These are phyloP conservation scores for Solanum boliviense DNA, from an alignment of 257 asterid species.

Conservation along the genomic window DNA sequence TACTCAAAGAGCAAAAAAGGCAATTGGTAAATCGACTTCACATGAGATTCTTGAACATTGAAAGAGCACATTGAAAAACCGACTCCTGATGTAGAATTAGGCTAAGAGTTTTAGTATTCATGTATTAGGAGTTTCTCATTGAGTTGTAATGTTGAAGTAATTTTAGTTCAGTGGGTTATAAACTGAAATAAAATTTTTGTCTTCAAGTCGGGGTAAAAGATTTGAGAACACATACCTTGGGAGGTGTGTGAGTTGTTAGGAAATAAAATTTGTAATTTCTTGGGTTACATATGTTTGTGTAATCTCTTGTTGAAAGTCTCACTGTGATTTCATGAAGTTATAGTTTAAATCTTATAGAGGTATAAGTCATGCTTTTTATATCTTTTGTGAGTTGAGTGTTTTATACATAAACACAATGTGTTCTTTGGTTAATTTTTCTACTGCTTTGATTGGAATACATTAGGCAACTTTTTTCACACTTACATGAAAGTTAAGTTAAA, in stretches of 20 bases:
- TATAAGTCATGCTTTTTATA: background rate
- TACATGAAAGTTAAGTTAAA: background rate
- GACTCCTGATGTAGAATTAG: too few species aligned
- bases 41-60: background rate
- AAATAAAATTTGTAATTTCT: too few species aligned
- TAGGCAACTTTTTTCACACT: background rate
- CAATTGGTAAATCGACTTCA: background rate
- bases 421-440: too few species aligned
- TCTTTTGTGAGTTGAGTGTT: too few species aligned
- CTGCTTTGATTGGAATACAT: background rate
- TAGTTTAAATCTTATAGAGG: background rate
- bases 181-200: too few species aligned
- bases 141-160: background rate
- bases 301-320: background rate
- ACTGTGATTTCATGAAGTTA: background rate
- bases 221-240: background rate
- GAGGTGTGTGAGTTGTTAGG: background rate
- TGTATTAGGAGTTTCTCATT: background rate
- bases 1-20: background rate
- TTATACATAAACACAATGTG: background rate
- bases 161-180: background rate
- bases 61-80: background rate
- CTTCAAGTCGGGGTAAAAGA: background rate
- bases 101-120: background rate
- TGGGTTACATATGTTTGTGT: background rate